phyloP scores from a whole-genome alignment of 140 eudicot genomes.

The Oenanthe javanica region DNA sequence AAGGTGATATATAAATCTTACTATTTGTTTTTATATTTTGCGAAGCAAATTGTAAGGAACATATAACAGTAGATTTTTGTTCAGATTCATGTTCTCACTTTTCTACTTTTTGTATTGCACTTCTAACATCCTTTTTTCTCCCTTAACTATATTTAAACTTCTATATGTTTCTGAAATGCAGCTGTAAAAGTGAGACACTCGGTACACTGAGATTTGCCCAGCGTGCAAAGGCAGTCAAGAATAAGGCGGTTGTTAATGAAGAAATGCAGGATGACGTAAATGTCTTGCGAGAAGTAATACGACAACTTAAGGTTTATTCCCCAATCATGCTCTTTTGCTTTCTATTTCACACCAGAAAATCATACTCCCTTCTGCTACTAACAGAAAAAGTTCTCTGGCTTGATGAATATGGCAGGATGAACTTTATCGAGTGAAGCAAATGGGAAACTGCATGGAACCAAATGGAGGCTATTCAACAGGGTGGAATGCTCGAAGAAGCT shows the following conservation, averaged over 20 bases:
- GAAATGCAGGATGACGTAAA: slow-evolving; percentile 83
- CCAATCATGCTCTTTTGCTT: not conserved
- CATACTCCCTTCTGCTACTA: not conserved
- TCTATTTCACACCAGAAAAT: not conserved
- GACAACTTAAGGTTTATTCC: slow-evolving; percentile 51
- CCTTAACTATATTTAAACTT: slow-evolving; percentile 1
- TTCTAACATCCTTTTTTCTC: not conserved
- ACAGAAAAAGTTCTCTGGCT: not conserved
- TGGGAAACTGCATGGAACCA: slow-evolving; percentile 42
- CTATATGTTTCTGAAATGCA: slow-evolving; percentile 26
- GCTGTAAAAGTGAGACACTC: slow-evolving; percentile 82
- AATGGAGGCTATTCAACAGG: slow-evolving; percentile 50
- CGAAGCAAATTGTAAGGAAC: too few species aligned
- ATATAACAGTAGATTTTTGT: too few species aligned
- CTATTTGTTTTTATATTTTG: not conserved
- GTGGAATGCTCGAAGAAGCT: slow-evolving; percentile 85
- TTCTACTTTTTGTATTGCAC: not conserved
- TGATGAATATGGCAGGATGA: slow-evolving; percentile 52
- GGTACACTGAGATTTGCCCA: slow-evolving; percentile 95
- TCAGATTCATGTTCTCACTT: not conserved
- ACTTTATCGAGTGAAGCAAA: slow-evolving; percentile 57
- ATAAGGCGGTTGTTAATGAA: slow-evolving; percentile 87
- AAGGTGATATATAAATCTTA: slow-evolving; percentile 35
- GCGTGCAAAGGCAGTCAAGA: slow-evolving; percentile 93
- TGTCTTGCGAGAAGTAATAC: slow-evolving; percentile 73